These are phyloP conservation scores for Prunus fruticosa DNA, from an alignment of 306 rosid genomes.

Conservation along the genomic window DNA sequence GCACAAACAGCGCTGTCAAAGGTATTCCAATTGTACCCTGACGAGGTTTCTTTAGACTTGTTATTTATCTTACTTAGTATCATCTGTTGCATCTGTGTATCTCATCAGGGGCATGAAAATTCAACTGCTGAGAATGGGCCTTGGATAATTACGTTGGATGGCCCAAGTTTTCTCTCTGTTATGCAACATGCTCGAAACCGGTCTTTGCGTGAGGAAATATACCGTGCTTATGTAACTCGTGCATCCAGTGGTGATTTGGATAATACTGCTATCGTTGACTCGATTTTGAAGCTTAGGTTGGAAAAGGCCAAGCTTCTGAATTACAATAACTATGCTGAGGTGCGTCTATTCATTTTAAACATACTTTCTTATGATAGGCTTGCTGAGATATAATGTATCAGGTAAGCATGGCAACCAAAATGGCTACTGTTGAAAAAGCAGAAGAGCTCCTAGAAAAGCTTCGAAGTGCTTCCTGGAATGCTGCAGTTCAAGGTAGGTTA, in stretches of 20 bases:
- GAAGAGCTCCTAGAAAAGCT: conserved; percentile 92
- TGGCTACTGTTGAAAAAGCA: conserved; percentile 94
- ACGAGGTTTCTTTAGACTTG: conserved; percentile 14
- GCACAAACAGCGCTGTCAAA: conserved; percentile 90
- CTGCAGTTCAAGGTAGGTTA: conserved; percentile 80
- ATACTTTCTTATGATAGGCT: conserved; percentile 13
- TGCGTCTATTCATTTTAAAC: conserved; percentile 27
- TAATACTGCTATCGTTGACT: conserved; percentile 67
- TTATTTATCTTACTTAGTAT: conserved; percentile 14
- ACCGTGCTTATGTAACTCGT: conserved; percentile 65
- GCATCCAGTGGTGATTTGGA: conserved; percentile 91
- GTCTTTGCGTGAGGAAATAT: conserved; percentile 85
- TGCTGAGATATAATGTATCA: conserved; percentile 41
- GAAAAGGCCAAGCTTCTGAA: conserved; percentile 91
- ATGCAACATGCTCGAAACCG: conserved; percentile 92
- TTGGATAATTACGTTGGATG: conserved; percentile 90
- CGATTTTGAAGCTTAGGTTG: conserved; percentile 86
- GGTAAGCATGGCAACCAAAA: conserved; percentile 99
- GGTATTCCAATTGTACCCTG: conserved; percentile 38
- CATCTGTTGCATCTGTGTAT: conserved; percentile 20
- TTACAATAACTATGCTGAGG: conserved; percentile 96
- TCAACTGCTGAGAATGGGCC: conserved; percentile 92
- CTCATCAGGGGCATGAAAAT: conserved; percentile 77
- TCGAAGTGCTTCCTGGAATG: conserved; percentile 88
- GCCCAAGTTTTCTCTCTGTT: conserved; percentile 74